Conservation (phyloP, 2,329 filamentous ascomycete species). For the Ilyonectria robusta region DNA sequence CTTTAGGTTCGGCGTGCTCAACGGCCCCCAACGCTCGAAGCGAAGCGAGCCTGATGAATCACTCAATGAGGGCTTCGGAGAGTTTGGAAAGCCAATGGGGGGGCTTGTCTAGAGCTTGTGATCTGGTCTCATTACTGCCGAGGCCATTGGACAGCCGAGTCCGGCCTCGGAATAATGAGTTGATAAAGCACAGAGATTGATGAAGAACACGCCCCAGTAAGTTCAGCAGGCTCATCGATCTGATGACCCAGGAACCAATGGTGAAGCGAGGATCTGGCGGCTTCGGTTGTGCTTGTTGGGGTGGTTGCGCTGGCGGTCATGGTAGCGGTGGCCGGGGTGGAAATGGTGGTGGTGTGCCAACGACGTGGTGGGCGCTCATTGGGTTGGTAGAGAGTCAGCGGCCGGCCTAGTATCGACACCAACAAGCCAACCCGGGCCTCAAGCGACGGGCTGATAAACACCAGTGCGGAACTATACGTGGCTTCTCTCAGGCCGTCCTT, state of each 20-base stretch:
- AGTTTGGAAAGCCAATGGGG: conserved; percentile 1
- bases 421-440: conserved; percentile 32
- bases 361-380: conserved; percentile 56
- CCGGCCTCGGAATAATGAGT: conserved; percentile 17
- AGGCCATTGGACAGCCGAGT: conserved; percentile 18
- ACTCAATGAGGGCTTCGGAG: conserved; percentile 2
- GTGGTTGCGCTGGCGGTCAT: conserved; percentile 38
- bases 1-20: conserved; percentile 6
- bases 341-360: conserved; percentile 49
- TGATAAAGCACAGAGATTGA: conserved; percentile 16
- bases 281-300: conserved; percentile 34
- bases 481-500: conserved; percentile 13
- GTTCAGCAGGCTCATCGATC: conserved; percentile 29
- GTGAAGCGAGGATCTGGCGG: conserved; percentile 21
- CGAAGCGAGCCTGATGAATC: conserved; percentile 6
- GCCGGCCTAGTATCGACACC: conserved; percentile 40
- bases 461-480: conserved; percentile 42
- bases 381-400: conserved; percentile 43
- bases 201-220: conserved; percentile 13
- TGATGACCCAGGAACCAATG: conserved; percentile 31
- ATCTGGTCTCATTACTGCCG: conserved; percentile 11
- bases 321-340: conserved; percentile 37
- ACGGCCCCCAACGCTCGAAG: conserved; percentile 8
- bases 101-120: conserved; percentile 6
- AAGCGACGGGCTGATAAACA: conserved; percentile 31